Conservation (phyloP, 2,329 filamentous ascomycete species). For the Chrysoporthe deuterocubensis region DNA sequence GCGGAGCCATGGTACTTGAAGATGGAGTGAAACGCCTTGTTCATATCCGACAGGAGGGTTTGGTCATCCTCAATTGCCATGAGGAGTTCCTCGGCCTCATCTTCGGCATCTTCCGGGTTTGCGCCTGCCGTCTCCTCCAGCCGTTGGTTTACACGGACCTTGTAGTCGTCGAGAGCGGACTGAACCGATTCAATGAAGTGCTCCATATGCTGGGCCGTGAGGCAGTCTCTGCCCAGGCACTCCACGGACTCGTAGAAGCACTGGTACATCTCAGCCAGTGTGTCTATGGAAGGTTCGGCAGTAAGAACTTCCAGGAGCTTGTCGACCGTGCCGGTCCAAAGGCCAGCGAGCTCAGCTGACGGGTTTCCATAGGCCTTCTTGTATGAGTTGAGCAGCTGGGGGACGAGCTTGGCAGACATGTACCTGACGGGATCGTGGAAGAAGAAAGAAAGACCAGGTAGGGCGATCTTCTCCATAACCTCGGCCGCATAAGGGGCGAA, state of each 20-base stretch:
- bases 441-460: conserved; percentile 95
- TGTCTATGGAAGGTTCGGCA: conserved; percentile 94
- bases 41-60: conserved; percentile 96
- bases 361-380: conserved; percentile 86
- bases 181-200: conserved; percentile 86
- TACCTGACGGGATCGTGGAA: conserved; percentile 98
- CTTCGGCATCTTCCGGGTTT: conserved; percentile 85
- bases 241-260: conserved; percentile 99
- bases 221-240: conserved; percentile 83
- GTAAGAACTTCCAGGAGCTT: conserved; percentile 93
- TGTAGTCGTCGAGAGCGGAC: conserved; percentile 90
- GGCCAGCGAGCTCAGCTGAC: conserved; percentile 76
- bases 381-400: conserved; percentile 89
- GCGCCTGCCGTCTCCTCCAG: conserved; percentile 76
- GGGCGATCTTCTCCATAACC: conserved; percentile 94
- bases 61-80: conserved; percentile 97
- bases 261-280: conserved; percentile 97
- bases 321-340: conserved; percentile 85
- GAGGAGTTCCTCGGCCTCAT: conserved; percentile 80
- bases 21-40: conserved; percentile 98
- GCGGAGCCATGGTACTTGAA: conserved; percentile 92
- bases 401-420: conserved; percentile 92
- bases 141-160: conserved; percentile 80
- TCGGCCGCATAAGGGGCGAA: conserved; percentile 92
- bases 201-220: conserved; percentile 78